These are phyloP conservation scores for Cornus suecica DNA, from an alignment of 148 eudicot genomes.

Conservation along the genomic window DNA sequence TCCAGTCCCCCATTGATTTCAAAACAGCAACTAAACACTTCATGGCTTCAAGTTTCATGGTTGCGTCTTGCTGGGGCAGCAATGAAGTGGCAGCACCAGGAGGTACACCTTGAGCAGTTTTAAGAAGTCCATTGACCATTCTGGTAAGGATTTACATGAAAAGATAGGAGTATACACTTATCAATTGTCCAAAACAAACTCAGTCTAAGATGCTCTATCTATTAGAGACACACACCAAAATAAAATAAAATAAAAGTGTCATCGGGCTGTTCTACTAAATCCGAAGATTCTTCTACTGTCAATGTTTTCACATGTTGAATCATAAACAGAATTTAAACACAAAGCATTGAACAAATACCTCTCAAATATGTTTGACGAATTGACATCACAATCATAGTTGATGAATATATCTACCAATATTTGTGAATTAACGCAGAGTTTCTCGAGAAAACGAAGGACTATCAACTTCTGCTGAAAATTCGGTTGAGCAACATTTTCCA, in stretches of 20 bases:
- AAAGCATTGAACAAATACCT: slow-evolving; percentile 44
- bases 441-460: slow-evolving; percentile 88
- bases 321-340: neutral
- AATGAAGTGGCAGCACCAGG: slow-evolving; percentile 81
- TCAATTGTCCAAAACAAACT: neutral
- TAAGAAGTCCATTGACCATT: slow-evolving; percentile 99
- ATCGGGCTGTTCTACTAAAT: neutral
- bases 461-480: slow-evolving; percentile 99
- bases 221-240: too few species aligned
- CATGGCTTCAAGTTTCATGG: slow-evolving; percentile 94
- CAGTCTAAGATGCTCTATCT: neutral
- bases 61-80: slow-evolving; percentile 86
- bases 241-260: neutral
- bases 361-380: slow-evolving; percentile 97
- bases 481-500: slow-evolving; percentile 99
- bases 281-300: neutral
- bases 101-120: slow-evolving; percentile 99
- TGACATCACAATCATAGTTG: slow-evolving; percentile 98
- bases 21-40: slow-evolving; percentile 83
- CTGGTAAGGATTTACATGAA: slow-evolving; percentile 39
- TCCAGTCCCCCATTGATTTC: slow-evolving; percentile 98
- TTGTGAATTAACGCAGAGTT: slow-evolving; percentile 89
- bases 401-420: slow-evolving; percentile 96
- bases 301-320: neutral
- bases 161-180: neutral